A percentile compares a stretch with the other conserved stretches of the same genome.
These are phyloP conservation scores for Lophiotrema nucula DNA, from an alignment of 495 filamentous ascomycete species.

Conservation along the genomic window DNA sequence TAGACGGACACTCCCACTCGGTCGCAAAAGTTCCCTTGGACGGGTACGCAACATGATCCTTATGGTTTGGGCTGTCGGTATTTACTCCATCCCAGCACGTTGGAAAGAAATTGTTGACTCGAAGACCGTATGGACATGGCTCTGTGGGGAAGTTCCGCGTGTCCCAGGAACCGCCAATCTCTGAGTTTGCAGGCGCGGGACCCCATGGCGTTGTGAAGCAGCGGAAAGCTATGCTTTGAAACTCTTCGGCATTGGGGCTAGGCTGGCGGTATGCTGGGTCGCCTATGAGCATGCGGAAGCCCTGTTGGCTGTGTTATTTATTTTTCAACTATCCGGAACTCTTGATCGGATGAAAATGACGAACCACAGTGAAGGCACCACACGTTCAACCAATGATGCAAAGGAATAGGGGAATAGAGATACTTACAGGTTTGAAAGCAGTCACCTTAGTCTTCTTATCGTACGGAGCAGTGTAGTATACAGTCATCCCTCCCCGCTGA, in stretches of 20 bases:
- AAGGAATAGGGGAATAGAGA: background rate
- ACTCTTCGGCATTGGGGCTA: constrained; percentile 35
- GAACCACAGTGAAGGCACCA: too few species aligned
- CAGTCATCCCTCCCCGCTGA: constrained; percentile 31
- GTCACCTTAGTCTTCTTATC: constrained; percentile 16
- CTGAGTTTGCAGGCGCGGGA: constrained; percentile 3
- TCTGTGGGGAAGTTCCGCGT: constrained; percentile 7
- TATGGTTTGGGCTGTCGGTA: constrained; percentile 21
- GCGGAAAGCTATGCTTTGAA: constrained; percentile 5
- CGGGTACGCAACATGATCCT: constrained; percentile 22
- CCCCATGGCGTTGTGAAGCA: constrained; percentile 12
- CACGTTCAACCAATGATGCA: too few species aligned
- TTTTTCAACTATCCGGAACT: too few species aligned
- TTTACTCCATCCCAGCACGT: constrained; percentile 28
- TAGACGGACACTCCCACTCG: constrained; percentile 10
- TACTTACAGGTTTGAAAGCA: constrained; percentile 12
- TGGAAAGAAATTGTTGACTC: constrained; percentile 17
- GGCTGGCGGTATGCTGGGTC: constrained; percentile 5
- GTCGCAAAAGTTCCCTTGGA: constrained; percentile 12
- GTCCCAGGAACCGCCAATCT: constrained; percentile 7
- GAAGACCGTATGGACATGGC: constrained; percentile 15
- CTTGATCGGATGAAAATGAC: too few species aligned
- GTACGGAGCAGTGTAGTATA: constrained; percentile 34
- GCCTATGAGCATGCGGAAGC: constrained; percentile 25
- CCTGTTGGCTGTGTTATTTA: constrained; percentile 30